Percentiles rank a stretch among this genome's conserved stretches.
Conservation (phyloP, 768 basidiomycete species). For the Chlorophyllum brunneum region DNA sequence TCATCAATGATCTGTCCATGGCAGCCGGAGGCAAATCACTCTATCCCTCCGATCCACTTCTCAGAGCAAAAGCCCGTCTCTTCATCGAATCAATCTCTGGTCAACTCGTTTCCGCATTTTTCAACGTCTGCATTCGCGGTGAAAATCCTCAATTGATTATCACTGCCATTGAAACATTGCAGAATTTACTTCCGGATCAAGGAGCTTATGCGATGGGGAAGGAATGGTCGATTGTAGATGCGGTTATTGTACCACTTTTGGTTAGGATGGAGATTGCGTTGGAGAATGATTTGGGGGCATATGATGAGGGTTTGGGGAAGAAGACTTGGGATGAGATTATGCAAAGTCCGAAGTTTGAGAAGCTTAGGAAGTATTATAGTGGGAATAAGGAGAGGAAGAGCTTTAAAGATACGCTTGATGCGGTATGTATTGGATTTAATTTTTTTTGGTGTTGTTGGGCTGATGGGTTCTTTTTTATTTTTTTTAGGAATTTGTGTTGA, state of each 20-base stretch:
- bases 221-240: slow-evolving; percentile 58
- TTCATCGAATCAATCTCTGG: slow-evolving; percentile 54
- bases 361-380: slow-evolving; percentile 43
- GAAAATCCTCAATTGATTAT: slow-evolving; percentile 38
- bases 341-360: slow-evolving; percentile 40
- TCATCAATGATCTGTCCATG: slow-evolving; percentile 54
- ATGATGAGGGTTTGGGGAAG: slow-evolving; percentile 42
- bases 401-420: slow-evolving; percentile 49
- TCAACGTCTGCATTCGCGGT: slow-evolving; percentile 30
- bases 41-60: slow-evolving; percentile 51
- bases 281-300: slow-evolving; percentile 50
- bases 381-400: slow-evolving; percentile 49
- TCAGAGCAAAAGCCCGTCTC: slow-evolving; percentile 56
- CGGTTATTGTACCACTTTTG: slow-evolving; percentile 56
- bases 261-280: slow-evolving; percentile 43
- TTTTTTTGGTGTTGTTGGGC: not conserved
- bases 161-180: slow-evolving; percentile 41
- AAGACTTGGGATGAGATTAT: slow-evolving; percentile 39
- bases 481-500: not conserved
- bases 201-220: slow-evolving; percentile 31
- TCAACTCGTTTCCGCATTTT: slow-evolving; percentile 36
- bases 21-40: slow-evolving; percentile 33
- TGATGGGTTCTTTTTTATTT: too few relatives aligned
- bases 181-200: slow-evolving; percentile 42
- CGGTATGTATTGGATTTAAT: slow-evolving; percentile 34